These are phyloP conservation scores for Neonectria coccinea DNA, from an alignment of 2,329 filamentous ascomycete species.

Conservation along the genomic window DNA sequence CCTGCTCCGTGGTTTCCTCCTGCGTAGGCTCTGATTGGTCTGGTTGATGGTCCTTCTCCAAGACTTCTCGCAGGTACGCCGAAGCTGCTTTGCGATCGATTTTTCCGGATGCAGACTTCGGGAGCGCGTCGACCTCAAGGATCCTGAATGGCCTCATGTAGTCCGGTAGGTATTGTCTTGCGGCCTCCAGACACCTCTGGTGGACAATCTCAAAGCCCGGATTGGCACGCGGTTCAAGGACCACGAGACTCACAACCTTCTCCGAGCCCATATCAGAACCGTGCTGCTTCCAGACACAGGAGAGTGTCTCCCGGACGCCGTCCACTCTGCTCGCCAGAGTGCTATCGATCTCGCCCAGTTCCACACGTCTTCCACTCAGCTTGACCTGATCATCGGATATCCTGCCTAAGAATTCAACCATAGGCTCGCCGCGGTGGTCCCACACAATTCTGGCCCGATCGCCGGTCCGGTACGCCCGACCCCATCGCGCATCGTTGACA, in stretches of 20 bases:
- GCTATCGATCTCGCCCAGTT: slow-evolving; percentile 76
- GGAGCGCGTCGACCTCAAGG: not conserved
- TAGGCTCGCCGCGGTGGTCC: slow-evolving; percentile 69
- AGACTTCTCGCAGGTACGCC: not conserved
- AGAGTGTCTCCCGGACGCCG: not conserved
- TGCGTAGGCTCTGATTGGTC: not conserved
- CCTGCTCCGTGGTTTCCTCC: not conserved
- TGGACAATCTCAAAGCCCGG: not conserved
- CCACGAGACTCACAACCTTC: not conserved
- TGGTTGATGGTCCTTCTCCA: not conserved
- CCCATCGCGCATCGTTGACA: not conserved
- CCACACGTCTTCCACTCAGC: slow-evolving; percentile 78
- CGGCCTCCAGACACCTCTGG: not conserved
- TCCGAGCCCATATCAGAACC: not conserved
- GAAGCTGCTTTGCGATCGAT: not conserved
- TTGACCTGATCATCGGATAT: slow-evolving; percentile 78
- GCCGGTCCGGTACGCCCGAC: not conserved
- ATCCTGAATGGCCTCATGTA: not conserved
- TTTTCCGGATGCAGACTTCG: not conserved
- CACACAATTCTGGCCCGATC: slow-evolving; percentile 39
- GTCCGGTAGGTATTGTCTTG: not conserved
- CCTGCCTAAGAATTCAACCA: slow-evolving; percentile 70
- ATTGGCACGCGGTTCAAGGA: not conserved
- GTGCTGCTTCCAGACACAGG: not conserved
- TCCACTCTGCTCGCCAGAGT: not conserved